A percentile compares a stretch with the other conserved stretches of the same genome.
phyloP scores from a whole-genome alignment of 139 green algal species.

The Coccomyxa sp. region DNA sequence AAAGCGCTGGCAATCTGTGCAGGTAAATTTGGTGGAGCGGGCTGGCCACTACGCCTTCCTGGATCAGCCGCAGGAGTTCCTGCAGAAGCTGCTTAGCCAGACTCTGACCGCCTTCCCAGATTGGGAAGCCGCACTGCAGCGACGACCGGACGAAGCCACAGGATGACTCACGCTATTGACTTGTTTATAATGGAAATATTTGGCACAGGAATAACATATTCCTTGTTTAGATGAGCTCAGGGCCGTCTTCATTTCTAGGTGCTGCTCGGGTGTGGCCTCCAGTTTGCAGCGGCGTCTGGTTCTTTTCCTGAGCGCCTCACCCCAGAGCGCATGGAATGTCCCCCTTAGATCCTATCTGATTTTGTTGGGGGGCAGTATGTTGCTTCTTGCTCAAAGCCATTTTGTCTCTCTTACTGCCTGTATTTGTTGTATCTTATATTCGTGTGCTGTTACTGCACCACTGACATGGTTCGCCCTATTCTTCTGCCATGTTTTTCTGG shows the following conservation, averaged over 20 bases:
- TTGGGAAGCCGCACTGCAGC: background rate
- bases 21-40: slow-evolving; percentile 33
- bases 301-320: background rate
- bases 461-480: no score
- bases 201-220: background rate
- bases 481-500: no score
- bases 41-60: slow-evolving; percentile 76
- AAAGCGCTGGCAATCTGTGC: background rate
- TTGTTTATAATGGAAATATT: background rate
- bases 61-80: slow-evolving; percentile 52
- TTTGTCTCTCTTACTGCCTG: no score
- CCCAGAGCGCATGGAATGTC: no score
- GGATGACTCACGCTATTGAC: background rate
- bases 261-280: no score
- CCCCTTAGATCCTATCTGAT: no score
- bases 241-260: no score
- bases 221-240: background rate
- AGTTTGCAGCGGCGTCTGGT: background rate
- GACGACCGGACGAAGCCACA: background rate
- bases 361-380: no score
- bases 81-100: slow-evolving; percentile 15
- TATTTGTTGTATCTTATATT: no score
- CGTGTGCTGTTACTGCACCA: no score
- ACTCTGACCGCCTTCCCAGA: background rate
- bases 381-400: no score